A percentile compares a stretch with the other conserved stretches of the same genome.
Evolutionary conservation across 805 yeast genomes (phyloP).

Genomic region (Ogataea nonfermentans): DNA sequence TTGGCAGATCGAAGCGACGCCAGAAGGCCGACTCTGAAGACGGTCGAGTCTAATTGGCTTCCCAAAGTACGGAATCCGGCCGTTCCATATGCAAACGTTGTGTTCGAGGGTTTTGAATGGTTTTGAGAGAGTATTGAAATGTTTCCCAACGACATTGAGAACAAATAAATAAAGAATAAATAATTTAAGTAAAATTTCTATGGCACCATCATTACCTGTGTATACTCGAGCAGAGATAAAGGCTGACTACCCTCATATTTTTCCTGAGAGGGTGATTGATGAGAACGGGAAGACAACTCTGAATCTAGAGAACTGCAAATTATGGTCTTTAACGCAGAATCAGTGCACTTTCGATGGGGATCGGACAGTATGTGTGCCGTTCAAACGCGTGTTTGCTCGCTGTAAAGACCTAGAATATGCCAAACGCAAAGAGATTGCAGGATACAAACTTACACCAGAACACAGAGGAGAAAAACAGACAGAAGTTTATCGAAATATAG

Average conservation of each 20-base stretch:
- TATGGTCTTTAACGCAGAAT: constrained; percentile 43
- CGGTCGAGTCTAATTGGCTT: constrained; percentile 67
- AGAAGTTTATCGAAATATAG: constrained; percentile 32
- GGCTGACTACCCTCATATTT: constrained; percentile 25
- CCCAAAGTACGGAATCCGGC: constrained; percentile 93
- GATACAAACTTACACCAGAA: constrained; percentile 30
- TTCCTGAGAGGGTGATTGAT: constrained; percentile 21
- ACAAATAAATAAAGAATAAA: constrained; percentile 6
- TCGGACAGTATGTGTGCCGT: constrained; percentile 46
- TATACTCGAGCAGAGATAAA: constrained; percentile 38
- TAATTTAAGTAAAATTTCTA: constrained; percentile 14
- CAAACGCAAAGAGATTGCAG: constrained; percentile 26
- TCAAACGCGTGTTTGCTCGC: constrained; percentile 45
- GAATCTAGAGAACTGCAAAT: constrained; percentile 22
- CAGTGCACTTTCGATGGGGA: constrained; percentile 47
- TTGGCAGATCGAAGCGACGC: constrained; percentile 81
- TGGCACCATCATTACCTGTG: constrained; percentile 54
- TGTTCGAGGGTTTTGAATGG: constrained; percentile 47
- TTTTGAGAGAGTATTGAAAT: constrained; percentile 10
- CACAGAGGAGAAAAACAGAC: constrained; percentile 13
- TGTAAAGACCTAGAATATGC: constrained; percentile 34
- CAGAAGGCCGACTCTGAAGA: constrained; percentile 76
- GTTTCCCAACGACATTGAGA: neutral
- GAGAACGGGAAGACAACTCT: constrained; percentile 9
- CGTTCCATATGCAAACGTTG: constrained; percentile 76